Percentiles rank a stretch among this genome's conserved stretches.
Conservation (phyloP, 768 basidiomycete species). For the Tylopilus rubrobrunneus region DNA sequence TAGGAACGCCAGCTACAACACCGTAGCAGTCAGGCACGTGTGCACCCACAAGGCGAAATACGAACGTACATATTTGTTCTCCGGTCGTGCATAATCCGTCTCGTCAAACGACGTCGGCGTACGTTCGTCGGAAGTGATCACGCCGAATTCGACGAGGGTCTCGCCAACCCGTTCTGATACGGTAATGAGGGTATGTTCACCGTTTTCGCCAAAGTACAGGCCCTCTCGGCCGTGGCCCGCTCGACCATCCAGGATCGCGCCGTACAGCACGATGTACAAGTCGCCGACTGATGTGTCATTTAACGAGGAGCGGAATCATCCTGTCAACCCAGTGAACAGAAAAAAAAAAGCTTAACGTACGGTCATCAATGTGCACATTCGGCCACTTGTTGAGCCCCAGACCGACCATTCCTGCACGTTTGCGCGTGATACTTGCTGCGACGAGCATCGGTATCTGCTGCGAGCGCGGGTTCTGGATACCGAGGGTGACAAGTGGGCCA, state of each 20-base stretch:
- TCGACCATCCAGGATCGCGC: conserved; percentile 24
- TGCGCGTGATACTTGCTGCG: conserved; percentile 41
- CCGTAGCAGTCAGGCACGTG: too few species aligned
- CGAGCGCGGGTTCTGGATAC: conserved; percentile 44
- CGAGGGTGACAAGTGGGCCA: too few species aligned
- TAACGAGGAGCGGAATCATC: too few species aligned
- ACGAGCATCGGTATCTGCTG: conserved; percentile 51
- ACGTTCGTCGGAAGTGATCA: not conserved
- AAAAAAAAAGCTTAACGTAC: not conserved
- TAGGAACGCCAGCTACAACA: too few species aligned
- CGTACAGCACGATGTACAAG: conserved; percentile 40
- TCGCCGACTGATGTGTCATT: conserved; percentile 4
- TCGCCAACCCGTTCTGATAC: conserved; percentile 38
- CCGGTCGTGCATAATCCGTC: not conserved
- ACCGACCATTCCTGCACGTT: conserved; percentile 52
- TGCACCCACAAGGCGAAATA: not conserved
- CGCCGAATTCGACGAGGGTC: conserved; percentile 4
- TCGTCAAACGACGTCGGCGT: not conserved
- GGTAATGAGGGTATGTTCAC: conserved; percentile 41
- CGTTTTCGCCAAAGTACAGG: conserved; percentile 49
- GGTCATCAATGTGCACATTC: conserved; percentile 52
- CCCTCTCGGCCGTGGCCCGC: conserved; percentile 35
- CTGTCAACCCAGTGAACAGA: too few species aligned
- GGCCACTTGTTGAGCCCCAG: conserved; percentile 57
- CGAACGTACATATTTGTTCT: not conserved